Evolutionary conservation across 441 rosid genomes (phyloP).

Genomic region (Viola pubescens): DNA sequence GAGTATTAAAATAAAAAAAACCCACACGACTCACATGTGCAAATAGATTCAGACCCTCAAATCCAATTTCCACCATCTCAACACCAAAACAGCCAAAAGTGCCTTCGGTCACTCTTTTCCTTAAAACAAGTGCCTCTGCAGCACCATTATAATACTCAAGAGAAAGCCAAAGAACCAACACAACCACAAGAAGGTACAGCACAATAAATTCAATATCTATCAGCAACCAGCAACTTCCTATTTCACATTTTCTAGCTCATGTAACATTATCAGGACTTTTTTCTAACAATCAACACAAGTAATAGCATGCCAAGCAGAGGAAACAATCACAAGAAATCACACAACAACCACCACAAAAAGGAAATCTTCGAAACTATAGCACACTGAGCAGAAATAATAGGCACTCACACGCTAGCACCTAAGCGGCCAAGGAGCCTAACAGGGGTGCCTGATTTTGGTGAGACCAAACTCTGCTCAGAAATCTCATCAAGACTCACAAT

Average conservation of each 20-base stretch:
- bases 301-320: too few relatives aligned
- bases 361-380: neutral
- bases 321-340: neutral
- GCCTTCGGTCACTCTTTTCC: neutral
- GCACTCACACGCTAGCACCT: conserved; percentile 87
- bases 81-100: neutral
- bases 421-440: conserved; percentile 94
- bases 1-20: too few relatives aligned
- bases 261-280: conserved; percentile 5
- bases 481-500: conserved; percentile 63
- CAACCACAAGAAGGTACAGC: neutral
- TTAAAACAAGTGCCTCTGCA: neutral
- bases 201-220: neutral
- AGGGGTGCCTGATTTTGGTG: conserved; percentile 84
- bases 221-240: neutral
- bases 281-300: too few relatives aligned
- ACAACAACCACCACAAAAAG: neutral
- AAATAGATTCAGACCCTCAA: too few relatives aligned
- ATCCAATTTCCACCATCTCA: too few relatives aligned
- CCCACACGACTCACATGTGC: too few relatives aligned
- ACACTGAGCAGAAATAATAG: conserved; percentile 2
- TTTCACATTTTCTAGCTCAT: neutral
- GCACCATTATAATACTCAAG: neutral
- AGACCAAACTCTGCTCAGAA: conserved; percentile 61
- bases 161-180: neutral